Percentiles rank a stretch among this genome's conserved stretches.
Evolutionary conservation across 1,284 basidiomycete species (phyloP).

Genomic region (Tylopilus sp.): DNA sequence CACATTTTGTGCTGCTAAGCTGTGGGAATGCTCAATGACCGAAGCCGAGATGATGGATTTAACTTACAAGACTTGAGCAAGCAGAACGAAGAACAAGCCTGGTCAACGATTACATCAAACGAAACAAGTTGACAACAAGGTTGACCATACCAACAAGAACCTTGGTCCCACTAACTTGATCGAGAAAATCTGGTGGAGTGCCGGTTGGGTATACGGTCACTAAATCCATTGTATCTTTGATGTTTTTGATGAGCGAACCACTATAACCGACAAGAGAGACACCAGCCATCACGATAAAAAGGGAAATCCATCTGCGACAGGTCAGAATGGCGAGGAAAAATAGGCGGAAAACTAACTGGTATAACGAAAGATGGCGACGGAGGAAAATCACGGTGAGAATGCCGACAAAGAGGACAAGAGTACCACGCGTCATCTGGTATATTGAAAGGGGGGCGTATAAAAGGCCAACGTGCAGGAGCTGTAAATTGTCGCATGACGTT

Average conservation of each 20-base stretch:
- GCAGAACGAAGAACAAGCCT: slow-evolving; percentile 88
- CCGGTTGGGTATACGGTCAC: slow-evolving; percentile 21
- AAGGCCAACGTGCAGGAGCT: slow-evolving; percentile 93
- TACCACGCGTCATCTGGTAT: slow-evolving; percentile 97
- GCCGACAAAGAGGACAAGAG: slow-evolving; percentile 95
- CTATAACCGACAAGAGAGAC: slow-evolving; percentile 89
- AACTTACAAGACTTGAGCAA: slow-evolving; percentile 94
- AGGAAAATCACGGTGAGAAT: slow-evolving; percentile 91
- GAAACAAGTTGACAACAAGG: slow-evolving; percentile 3
- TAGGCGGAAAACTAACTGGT: slow-evolving; percentile 52
- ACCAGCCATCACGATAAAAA: slow-evolving; percentile 86
- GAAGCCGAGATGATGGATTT: slow-evolving; percentile 14
- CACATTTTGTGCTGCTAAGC: slow-evolving; percentile 88
- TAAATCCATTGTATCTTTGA: slow-evolving; percentile 42
- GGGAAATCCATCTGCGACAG: slow-evolving; percentile 74
- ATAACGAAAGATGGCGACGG: slow-evolving; percentile 70
- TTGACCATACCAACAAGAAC: slow-evolving; percentile 58
- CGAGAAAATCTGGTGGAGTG: slow-evolving; percentile 38
- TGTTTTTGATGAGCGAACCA: slow-evolving; percentile 80
- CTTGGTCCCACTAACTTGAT: slow-evolving; percentile 55
- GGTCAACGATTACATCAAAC: slow-evolving; percentile 4
- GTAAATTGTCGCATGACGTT: slow-evolving; percentile 20
- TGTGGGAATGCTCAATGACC: slow-evolving; percentile 33
- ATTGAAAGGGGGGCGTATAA: slow-evolving; percentile 96
- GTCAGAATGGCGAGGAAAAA: slow-evolving; percentile 5